Base-by-base conservation (phyloP, 208 protist species). In the Leishmania turanica region DNA sequence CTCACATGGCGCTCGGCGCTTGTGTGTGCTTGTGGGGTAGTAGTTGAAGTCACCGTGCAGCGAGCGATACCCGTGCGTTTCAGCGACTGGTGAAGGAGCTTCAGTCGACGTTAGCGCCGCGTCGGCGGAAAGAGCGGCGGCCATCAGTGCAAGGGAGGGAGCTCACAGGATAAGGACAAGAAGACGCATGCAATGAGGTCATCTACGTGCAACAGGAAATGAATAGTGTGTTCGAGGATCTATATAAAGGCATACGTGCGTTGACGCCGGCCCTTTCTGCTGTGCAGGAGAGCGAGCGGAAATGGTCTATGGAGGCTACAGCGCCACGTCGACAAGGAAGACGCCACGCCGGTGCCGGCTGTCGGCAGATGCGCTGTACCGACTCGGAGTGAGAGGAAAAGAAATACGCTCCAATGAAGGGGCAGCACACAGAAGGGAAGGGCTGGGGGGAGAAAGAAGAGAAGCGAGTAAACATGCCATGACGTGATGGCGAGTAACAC, bases 1-100 rank as follows among this genome's bases (percentile, higher is more conserved):
- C 5, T 58, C 65, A 24, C 24, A 9, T 7, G 24, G 37, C 4
- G 54, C 77, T 27, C 47, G 65, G 15, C 85, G 87, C 65, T 90
- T 89, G 74, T 90, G 88, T 34, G 86, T 72, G 27, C 58, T 90
- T 24, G 88, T 90, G 51, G 90, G 87, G 56, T 92, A 91, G 75
- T 87, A 89, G 60, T 78, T 89, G 72, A 80, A 84, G 9, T 82
- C 87, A 42, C 85, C 88, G 62, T 83, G 88, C 27, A 84, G 58
- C 66, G 86, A 84, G 31, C 51, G 75, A 71, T 87, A 89, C 11
- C 78, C 79, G 8, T 76, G 49, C n/a, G 31, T 51, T 62, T 62
- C 51, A 27, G 45, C 17, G 45, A 54, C 42, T 47, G 68, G 45
- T 49, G 69, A 73, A 54, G 11, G 24, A n/a, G 42, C 69, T 53